These are phyloP conservation scores for Aschersonia sp. DNA, from an alignment of 2,329 filamentous ascomycete species.

Conservation along the genomic window DNA sequence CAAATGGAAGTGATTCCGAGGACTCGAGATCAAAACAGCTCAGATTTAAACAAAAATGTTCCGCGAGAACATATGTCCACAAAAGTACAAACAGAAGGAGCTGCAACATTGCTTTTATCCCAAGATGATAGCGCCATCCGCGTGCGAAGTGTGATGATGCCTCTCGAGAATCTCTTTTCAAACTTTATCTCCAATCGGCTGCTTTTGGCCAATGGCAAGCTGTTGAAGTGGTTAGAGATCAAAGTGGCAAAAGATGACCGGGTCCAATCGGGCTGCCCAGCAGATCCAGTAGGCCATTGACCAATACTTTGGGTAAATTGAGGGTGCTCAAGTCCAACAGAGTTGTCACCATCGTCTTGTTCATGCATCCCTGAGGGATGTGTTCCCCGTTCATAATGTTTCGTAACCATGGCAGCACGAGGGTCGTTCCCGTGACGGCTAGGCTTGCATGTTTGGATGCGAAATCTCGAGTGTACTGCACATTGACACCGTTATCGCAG, in stretches of 20 bases:
- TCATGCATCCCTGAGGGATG: not conserved
- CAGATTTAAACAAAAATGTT: no score
- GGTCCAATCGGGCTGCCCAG: not conserved
- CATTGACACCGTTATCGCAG: slow-evolving; percentile 1
- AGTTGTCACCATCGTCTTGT: not conserved
- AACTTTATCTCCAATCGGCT: no score
- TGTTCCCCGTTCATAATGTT: not conserved
- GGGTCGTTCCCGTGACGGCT: not conserved
- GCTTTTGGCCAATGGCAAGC: no score
- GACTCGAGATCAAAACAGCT: no score
- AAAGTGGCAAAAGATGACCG: not conserved
- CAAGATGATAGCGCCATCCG: no score
- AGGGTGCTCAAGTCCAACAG: not conserved
- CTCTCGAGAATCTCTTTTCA: no score
- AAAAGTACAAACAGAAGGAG: no score
- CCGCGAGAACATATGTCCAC: no score
- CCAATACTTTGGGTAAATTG: not conserved
- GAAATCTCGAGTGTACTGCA: slow-evolving; percentile 1
- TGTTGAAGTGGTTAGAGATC: not conserved
- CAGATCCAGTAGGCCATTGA: not conserved
- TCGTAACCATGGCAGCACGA: not conserved
- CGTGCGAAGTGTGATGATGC: no score
- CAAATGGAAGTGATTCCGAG: slow-evolving; percentile 1
- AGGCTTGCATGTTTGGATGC: not conserved
- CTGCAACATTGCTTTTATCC: no score